Conservation (phyloP, 1,284 basidiomycete species). For the Sanghuangporus sanghuang region DNA sequence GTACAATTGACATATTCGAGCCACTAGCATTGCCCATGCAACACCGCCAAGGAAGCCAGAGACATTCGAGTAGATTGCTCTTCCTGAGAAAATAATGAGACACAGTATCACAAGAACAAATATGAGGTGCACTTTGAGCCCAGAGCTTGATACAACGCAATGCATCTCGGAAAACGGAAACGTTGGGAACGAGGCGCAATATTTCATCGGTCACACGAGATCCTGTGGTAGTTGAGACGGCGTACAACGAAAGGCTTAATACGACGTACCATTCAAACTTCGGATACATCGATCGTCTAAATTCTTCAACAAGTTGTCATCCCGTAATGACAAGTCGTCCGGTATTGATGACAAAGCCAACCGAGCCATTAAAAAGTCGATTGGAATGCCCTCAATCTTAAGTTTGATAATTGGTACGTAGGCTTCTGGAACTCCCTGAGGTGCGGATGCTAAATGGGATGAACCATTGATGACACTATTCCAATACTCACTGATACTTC, state of each 20-base stretch:
- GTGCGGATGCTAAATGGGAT: constrained; percentile 17
- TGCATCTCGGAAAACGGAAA: constrained; percentile 91
- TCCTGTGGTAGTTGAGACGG: constrained; percentile 41
- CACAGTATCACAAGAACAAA: neutral
- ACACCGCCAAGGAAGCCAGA: constrained; percentile 98
- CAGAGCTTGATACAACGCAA: constrained; percentile 96
- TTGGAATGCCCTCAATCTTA: constrained; percentile 88
- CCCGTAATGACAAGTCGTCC: constrained; percentile 84
- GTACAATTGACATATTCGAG: constrained; percentile 97
- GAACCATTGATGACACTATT: neutral
- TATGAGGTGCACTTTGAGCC: constrained; percentile 78
- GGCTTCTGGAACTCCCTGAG: constrained; percentile 89
- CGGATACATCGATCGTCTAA: constrained; percentile 93
- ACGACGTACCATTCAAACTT: constrained; percentile 79
- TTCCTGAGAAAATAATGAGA: constrained; percentile 41
- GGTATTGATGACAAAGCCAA: constrained; percentile 82
- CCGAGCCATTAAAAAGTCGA: constrained; percentile 93
- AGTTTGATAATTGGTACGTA: constrained; percentile 94
- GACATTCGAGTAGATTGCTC: constrained; percentile 98
- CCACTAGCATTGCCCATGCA: constrained; percentile 97
- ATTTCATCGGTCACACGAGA: constrained; percentile 97
- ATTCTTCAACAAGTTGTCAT: constrained; percentile 89
- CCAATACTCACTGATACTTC: constrained; percentile 78
- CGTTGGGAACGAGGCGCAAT: constrained; percentile 91
- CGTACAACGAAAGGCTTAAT: constrained; percentile 8